Conservation (phyloP, 192 early-diverging fungal genomes). For the Gonapodya prolifera region DNA sequence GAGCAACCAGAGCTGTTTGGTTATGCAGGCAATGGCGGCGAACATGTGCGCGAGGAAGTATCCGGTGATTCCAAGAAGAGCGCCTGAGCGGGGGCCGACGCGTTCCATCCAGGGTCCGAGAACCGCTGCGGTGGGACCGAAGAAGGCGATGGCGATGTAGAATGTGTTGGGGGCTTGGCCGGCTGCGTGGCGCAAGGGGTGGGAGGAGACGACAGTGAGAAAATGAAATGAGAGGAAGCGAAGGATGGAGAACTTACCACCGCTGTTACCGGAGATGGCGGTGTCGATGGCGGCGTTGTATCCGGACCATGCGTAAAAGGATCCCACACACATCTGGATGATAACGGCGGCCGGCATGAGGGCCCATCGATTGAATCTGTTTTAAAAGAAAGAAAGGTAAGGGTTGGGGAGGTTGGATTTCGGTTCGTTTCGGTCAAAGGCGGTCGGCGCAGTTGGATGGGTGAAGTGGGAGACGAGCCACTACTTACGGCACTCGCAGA, state of each 20-base stretch:
- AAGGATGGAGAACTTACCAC: too few species aligned
- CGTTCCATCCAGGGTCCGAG: conserved; percentile 10
- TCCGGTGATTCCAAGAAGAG: conserved; percentile 27
- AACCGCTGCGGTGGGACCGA: conserved; percentile 42
- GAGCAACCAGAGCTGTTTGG: conserved; percentile 39
- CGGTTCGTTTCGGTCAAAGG: too few species aligned
- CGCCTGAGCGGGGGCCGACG: conserved; percentile 15
- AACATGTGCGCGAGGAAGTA: conserved; percentile 41
- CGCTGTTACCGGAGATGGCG: conserved; percentile 18
- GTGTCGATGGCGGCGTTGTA: conserved; percentile 47
- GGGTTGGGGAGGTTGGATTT: too few species aligned
- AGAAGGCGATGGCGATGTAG: too few species aligned
- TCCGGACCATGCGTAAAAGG: conserved; percentile 52
- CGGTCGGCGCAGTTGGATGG: too few species aligned
- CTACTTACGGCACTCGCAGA: too few species aligned
- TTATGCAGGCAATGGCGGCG: conserved; percentile 34
- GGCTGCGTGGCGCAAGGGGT: too few species aligned
- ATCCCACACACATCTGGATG: conserved; percentile 44
- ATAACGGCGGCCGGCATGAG: conserved; percentile 41
- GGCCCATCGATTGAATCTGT: conserved; percentile 42
- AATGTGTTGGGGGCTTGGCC: conserved; percentile 40
- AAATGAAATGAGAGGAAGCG: too few species aligned
- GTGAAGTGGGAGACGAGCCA: too few species aligned
- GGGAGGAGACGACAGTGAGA: too few species aligned
- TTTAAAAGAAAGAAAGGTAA: too few species aligned